Conservation (phyloP, 257 asterid genomes). For the Apocynum venetum region DNA sequence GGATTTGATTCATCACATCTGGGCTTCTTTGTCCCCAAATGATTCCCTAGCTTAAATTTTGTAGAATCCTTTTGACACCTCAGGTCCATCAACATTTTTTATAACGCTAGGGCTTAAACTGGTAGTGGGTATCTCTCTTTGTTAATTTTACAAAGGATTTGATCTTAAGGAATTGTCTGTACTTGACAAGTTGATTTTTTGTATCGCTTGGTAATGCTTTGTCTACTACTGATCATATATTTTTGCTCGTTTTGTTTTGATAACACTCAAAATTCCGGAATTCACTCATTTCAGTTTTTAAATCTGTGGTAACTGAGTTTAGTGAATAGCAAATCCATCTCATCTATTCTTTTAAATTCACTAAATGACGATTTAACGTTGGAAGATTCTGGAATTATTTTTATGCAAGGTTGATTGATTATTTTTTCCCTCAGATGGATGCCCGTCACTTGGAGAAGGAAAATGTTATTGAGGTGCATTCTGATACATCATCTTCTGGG, state of each 20-base stretch:
- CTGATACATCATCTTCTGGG: slow-evolving; percentile 34
- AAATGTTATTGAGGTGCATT: slow-evolving; percentile 49
- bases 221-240: background rate
- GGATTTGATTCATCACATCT: background rate
- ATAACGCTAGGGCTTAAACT: background rate
- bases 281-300: background rate
- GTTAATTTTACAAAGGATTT: background rate
- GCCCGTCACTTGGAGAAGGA: slow-evolving; percentile 34
- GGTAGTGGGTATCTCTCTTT: background rate
- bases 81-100: background rate
- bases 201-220: background rate
- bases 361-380: background rate
- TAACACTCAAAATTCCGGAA: background rate
- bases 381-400: background rate
- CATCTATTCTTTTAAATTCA: background rate
- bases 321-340: background rate
- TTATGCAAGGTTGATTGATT: background rate
- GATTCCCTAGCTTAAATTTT: background rate
- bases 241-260: background rate
- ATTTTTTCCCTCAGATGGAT: slow-evolving; percentile 55
- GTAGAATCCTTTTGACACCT: background rate
- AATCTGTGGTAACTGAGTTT: background rate
- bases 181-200: background rate
- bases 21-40: background rate
- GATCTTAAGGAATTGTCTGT: background rate